Percentiles rank a stretch among this genome's conserved stretches.
Evolutionary conservation across 129 eudicot species (phyloP).

Genomic region (Centrapalus pauciflorus): DNA sequence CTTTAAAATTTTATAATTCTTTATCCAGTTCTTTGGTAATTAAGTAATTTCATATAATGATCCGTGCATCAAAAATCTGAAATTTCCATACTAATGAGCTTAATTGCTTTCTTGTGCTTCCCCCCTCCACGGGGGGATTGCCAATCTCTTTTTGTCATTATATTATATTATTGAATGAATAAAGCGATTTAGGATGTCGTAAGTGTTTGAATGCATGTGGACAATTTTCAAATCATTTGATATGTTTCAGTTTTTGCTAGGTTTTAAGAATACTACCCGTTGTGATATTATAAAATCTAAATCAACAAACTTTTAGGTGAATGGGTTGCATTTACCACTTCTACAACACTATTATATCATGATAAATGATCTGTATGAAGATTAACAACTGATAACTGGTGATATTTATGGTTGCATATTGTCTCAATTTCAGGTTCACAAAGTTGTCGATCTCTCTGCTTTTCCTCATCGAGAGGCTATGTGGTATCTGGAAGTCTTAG

Average conservation of each 20-base stretch:
- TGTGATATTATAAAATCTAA: too few relatives aligned
- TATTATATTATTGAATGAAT: too few relatives aligned
- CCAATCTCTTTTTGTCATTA: too few relatives aligned
- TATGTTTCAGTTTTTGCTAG: too few relatives aligned
- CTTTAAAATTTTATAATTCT: background rate
- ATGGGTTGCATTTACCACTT: too few relatives aligned
- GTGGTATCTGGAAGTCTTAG: constrained; percentile 96
- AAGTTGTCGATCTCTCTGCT: constrained; percentile 79
- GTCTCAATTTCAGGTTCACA: constrained; percentile 73
- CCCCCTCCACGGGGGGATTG: too few relatives aligned
- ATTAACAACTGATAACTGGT: constrained; percentile 1
- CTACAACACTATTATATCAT: too few relatives aligned
- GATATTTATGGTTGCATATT: background rate
- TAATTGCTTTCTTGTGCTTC: background rate
- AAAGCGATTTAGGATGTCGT: too few relatives aligned
- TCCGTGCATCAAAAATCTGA: constrained; percentile 4
- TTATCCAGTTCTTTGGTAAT: background rate
- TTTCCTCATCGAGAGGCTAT: constrained; percentile 89
- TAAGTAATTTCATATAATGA: background rate
- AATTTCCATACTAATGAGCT: background rate
- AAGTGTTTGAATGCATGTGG: too few relatives aligned
- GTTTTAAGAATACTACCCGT: too few relatives aligned
- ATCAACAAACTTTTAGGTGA: too few relatives aligned
- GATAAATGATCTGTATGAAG: background rate
- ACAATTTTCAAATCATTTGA: too few relatives aligned